Evolutionary conservation across 306 rosid genomes (phyloP), one percentile per base, ranked within the genome.

Genomic region (Glycine tomentella): DNA sequence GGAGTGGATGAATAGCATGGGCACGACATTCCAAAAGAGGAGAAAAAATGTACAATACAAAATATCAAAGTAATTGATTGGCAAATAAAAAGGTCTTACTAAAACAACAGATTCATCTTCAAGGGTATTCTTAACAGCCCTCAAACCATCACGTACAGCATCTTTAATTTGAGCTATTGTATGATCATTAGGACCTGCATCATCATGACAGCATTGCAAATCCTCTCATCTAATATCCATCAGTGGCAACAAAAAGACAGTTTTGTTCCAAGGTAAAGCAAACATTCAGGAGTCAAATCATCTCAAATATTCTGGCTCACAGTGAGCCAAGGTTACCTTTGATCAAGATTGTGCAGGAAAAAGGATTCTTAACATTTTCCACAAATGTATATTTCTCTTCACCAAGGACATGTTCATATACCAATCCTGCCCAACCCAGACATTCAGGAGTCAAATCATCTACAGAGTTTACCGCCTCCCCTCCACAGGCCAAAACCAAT

Each of bases 371-470:
- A 77, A 95, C 98, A 81, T 95, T 88, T 83, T 95, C 99, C 14
- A 95, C 86, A 38, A 95, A 95, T 78, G 99, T 95, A 74, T 95
- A 95, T 83, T 95, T 95, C 81, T 93, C 97, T 88, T 95, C 99
- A 51, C 99, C 99, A 75, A 95, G 99, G 69, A 86, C 90, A 65
- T 95, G 99, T 88, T 95, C 99, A 72, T 95, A 90, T 72, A 95
- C 99, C 87, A 91, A 84, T 71, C 99, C 99, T 74, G 99, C 99
- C 99, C 98, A 95, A 64, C 99, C 99, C 82, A 95, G 93, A 84
- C 92, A 90, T 72, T 93, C 94, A 52, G 91, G 90, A 85, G 98
- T 89, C 80, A 95, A 86, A 89, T 90, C 97, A 85, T 93, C 94
- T 7, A 95, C 97, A 46, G 98, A 93, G 88, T 95, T 91, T 34